These are phyloP conservation scores for Phialemoniopsis sp. DNA, from an alignment of 2,329 filamentous ascomycete genomes.

Conservation along the genomic window DNA sequence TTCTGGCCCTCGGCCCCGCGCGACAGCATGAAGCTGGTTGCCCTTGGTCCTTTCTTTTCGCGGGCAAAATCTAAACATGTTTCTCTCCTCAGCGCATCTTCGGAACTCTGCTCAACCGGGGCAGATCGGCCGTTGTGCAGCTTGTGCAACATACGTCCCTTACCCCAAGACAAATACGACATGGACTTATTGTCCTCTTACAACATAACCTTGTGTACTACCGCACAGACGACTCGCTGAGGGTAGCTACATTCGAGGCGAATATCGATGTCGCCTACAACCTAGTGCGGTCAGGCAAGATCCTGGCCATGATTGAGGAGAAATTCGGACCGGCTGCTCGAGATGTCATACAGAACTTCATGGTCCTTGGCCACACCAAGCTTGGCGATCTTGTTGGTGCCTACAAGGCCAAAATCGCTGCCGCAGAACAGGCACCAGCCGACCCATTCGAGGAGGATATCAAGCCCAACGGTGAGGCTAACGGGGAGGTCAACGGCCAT, in stretches of 20 bases:
- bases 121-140: slow-evolving; percentile 67
- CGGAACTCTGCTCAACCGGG: slow-evolving; percentile 70
- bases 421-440: slow-evolving; percentile 13
- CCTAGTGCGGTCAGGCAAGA: slow-evolving; percentile 75
- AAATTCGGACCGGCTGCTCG: slow-evolving; percentile 72
- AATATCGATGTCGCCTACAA: slow-evolving; percentile 78
- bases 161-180: slow-evolving; percentile 68
- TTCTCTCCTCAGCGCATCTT: slow-evolving; percentile 70
- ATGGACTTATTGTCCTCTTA: slow-evolving; percentile 78
- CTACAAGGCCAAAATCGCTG: slow-evolving; percentile 35
- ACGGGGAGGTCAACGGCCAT: slow-evolving; percentile 16
- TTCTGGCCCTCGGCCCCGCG: too few relatives aligned
- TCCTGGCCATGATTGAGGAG: slow-evolving; percentile 69
- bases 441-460: slow-evolving; percentile 2
- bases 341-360: slow-evolving; percentile 68
- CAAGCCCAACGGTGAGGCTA: slow-evolving; percentile 12
- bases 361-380: slow-evolving; percentile 74
- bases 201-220: slow-evolving; percentile 86
- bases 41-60: too few relatives aligned
- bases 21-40: too few relatives aligned
- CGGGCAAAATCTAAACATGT: neutral
- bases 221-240: slow-evolving; percentile 57
- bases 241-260: slow-evolving; percentile 70
- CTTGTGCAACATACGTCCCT: slow-evolving; percentile 71
- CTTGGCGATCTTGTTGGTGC: slow-evolving; percentile 66